Base-by-base conservation (phyloP, 2,329 filamentous ascomycete genomes). In the Exophiala phaeomuriformis region DNA sequence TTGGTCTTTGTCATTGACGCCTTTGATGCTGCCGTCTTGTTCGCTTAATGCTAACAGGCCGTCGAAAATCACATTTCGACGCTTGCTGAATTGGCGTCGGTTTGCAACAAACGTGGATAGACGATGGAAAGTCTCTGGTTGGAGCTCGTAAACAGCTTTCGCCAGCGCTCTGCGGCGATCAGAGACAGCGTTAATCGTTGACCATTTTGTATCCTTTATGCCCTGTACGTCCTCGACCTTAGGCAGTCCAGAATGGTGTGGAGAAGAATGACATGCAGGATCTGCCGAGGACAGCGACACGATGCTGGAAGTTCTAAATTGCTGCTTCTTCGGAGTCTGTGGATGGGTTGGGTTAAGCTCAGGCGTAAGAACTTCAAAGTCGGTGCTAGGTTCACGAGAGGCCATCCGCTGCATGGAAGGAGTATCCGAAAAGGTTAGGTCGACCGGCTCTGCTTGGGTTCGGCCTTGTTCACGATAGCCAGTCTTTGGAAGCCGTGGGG, bases 151-250 rank as follows among this genome's bases (percentile, higher is more conserved):
- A 27, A 61, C 44, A 27, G 53, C 51, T 51, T 61, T 70, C 2
- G 64, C 65, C 37, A 72, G 56, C 27, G 71, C 55, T 27, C 61
- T 60, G 12, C 58, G 56, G 4, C 74, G 66, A 56, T 79, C 74
- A 5, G 56, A 41, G 2, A 65, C 63, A 5, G 67, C 64, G 36
- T 69, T 61, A 3, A 79, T 63, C 1, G 67, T 51, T 2, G 57
- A 49, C 66, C 68, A 74, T 3, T 55, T 51, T 65, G 72, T 69
- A 2, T 31, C 49, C 7, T 57, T 46, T 10, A 73, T 65, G 1
- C 63, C 65, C 5, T 55, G 49, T 12, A 66, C 55, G 53, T 68
- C 64, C 33, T 62, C 43, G 31, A 63, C 42, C 19, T 30, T 31
- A 30, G 51, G 47, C 43, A 60, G 31, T 27, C 32, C 47, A n/a